Evolutionary conservation across 768 basidiomycete species (phyloP), one percentile per base, ranked within the genome.

Genomic region (Suillus subluteus): DNA sequence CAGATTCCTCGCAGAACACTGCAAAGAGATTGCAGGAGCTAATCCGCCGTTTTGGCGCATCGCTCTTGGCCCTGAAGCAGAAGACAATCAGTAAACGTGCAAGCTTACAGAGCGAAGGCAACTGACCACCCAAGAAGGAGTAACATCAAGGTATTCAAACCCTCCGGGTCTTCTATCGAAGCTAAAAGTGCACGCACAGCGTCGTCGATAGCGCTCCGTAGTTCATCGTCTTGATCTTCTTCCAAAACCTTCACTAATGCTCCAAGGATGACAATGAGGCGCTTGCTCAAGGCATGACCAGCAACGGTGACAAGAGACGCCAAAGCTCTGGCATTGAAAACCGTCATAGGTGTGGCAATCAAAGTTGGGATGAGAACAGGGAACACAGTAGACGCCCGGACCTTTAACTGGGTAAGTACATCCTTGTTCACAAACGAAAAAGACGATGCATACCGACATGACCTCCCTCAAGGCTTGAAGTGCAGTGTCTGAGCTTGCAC

Each of bases 301-400:
- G 98, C 98, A 13, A 99, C 98, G 0, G 93, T 92, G 16, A 99
- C 95, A 46, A 99, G 84, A 0, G 96, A 91, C 3, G 90, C 91
- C 12, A 99, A 81, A 2, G 97, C 98, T 6, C 91, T 89, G 21
- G 93, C 94, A 73, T 99, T 99, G 89, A 98, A 99, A 11, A 91
- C 88, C 4, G 96, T 89, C 87, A 99, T 97, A 0, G 96, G 98
- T 8, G 86, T 86, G 6, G 92, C 87, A 48, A 93, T 96, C 67
- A 99, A 82, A 1, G 96, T 97, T 0, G 96, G 98, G 66, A 99
- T 94, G 65, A 99, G 82, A 23, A 98, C 93, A 0, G 98, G 98
- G 93, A 99, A 99, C 46, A 99, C 96, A 12, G 93, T 95, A 48
- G 91, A 85, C 16, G 97, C 94, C 46, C 96, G 94, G 71, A 98